Evolutionary conservation across 2,329 filamentous ascomycete species (phyloP).

Genomic region (Diaporthe longicolla): DNA sequence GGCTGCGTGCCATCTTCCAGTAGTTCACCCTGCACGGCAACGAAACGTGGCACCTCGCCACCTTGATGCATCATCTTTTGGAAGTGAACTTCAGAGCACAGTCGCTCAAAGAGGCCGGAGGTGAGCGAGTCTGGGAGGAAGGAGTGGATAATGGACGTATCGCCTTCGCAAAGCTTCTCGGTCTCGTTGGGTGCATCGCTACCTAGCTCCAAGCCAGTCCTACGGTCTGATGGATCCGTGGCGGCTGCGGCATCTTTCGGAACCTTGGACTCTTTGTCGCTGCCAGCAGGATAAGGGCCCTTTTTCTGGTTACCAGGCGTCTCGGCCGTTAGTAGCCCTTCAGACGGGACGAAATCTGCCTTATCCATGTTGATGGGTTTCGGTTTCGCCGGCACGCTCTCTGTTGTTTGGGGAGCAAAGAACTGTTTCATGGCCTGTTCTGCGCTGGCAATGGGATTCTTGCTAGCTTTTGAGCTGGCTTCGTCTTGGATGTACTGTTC

Average conservation of each 20-base stretch:
- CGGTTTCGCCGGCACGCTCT: not conserved
- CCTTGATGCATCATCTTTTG: constrained; percentile 93
- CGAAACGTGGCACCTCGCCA: constrained; percentile 90
- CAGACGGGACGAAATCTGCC: constrained; percentile 5
- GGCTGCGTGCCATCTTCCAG: constrained; percentile 80
- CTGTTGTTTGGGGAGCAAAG: not conserved
- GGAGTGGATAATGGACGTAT: constrained; percentile 81
- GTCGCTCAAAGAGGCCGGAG: constrained; percentile 75
- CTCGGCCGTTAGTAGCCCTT: constrained; percentile 32
- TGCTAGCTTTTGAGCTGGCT: not conserved
- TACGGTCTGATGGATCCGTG: constrained; percentile 9
- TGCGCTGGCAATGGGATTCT: not conserved
- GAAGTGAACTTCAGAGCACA: constrained; percentile 86
- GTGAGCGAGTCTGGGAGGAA: constrained; percentile 73
- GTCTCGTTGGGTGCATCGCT: constrained; percentile 48
- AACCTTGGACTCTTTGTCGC: not conserved
- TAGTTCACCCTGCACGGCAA: constrained; percentile 87
- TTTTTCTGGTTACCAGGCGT: constrained; percentile 22
- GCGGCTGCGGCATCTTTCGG: not conserved
- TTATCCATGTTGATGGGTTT: not conserved
- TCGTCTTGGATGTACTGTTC: not conserved
- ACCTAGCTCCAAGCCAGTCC: constrained; percentile 44
- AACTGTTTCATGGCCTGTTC: not conserved
- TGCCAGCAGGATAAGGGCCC: constrained; percentile 2
- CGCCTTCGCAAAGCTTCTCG: constrained; percentile 80